Base-by-base conservation (phyloP, 192 early-diverging fungal genomes). In the Backusella westeae region DNA sequence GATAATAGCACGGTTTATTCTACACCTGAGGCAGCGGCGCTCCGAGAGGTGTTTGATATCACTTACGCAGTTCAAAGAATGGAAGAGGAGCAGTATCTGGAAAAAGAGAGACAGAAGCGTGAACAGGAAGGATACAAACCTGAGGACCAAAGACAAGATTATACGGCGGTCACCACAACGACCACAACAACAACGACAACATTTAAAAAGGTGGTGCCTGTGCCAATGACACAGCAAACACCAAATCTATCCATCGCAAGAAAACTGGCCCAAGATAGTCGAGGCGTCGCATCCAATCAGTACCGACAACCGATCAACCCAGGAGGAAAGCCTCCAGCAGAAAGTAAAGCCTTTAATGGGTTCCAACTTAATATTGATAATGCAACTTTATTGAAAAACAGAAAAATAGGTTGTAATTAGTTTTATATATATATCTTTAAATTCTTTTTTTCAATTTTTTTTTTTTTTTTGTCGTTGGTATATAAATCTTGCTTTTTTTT, bases 31-130 rank as follows among this genome's bases (percentile, higher is more conserved):
- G 78, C 85, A 39, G 67, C 80, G 15, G 34, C 78, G 0, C 85
- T 94, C 75, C 92, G 93, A 76, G 86, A 93, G 66, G 89, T 90
- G 17, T 92, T 92, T 75, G 91, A 93, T 77, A 83, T 94, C 63
- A 89, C 91, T 6, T 91, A 88, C 70, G 91, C 93, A 19, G 90
- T 94, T 67, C 92, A 92, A 44, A 85, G 93, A 17, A 89, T 93
- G 83, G 91, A 87, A 71, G 90, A 93, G 72, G 90, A 93, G 53
- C 70, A 49, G n/a, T 71, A 46, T 15, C 32, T 71, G 26, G 70
- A 71, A 41, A 21, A 41, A 36, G 35, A 67, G 17, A 36, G 46
- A 63, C 56, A 63, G 10, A 23, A 63, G 4, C 56, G 23, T 12
- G 52, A 53, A 53, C 26, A 63, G 9, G 56, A 63, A 8, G 56